Percentiles rank a stretch among this genome's conserved stretches.
phyloP scores from a whole-genome alignment of 1,139 yeast species.

The Sugiyamaella castrensis region DNA sequence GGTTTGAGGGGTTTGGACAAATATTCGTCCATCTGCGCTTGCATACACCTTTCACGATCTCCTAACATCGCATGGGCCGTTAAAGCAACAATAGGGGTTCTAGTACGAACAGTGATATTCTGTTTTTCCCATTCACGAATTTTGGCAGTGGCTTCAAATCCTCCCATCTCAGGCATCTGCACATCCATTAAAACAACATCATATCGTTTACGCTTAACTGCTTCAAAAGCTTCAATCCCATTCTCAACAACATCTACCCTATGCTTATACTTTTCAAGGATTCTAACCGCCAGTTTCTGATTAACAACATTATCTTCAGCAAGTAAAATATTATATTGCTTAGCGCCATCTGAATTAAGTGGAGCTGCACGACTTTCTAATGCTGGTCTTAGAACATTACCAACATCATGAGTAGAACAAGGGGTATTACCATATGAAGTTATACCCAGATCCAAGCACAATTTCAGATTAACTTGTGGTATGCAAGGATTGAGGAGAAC shows the following conservation, averaged over 20 bases:
- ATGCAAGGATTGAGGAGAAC: conserved; percentile 73
- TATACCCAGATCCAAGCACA: conserved; percentile 80
- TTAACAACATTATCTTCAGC: conserved; percentile 88
- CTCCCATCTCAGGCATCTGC: conserved; percentile 95
- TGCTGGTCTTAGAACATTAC: conserved; percentile 80
- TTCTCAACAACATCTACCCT: conserved; percentile 80
- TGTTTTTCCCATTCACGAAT: conserved; percentile 87
- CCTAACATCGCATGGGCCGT: conserved; percentile 94
- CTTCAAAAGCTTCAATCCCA: conserved; percentile 79
- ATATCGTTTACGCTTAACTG: conserved; percentile 61
- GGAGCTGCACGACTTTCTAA: conserved; percentile 79
- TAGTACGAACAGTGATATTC: conserved; percentile 66
- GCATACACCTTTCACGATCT: conserved; percentile 78
- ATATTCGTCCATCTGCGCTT: conserved; percentile 90
- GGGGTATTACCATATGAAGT: conserved; percentile 88
- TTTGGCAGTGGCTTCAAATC: conserved; percentile 83
- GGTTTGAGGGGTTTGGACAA: conserved; percentile 86
- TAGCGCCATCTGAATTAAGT: conserved; percentile 73
- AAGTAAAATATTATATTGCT: conserved; percentile 66
- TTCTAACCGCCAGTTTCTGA: conserved; percentile 80
- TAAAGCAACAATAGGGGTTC: conserved; percentile 83
- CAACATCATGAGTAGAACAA: conserved; percentile 74
- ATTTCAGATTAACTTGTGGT: conserved; percentile 75
- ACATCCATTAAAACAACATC: conserved; percentile 91
- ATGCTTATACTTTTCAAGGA: conserved; percentile 79